Evolutionary conservation across 768 basidiomycete species (phyloP), one percentile per base, ranked within the genome.

Genomic region (Suillus cothurnatus): DNA sequence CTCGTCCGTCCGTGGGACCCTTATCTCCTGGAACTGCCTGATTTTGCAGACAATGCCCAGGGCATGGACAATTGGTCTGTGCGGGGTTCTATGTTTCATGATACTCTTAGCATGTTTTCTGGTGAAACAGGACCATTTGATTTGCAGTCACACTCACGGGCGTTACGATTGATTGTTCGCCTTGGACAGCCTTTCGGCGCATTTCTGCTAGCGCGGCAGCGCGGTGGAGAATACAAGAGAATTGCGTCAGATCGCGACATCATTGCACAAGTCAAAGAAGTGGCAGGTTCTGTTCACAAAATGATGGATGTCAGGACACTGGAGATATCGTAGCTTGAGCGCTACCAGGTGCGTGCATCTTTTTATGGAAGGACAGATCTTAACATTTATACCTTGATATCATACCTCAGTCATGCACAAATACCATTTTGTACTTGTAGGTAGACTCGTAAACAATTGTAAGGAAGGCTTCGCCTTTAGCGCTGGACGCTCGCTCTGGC

Each of bases 131-230:
- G 6, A 8, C 26, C 50, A 15, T 17, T 52, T 28, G 26, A 11
- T 28, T 17, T 5, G 26, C 26, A 52, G 28, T 52, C 34, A 19
- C 34, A 34, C n/a, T 31, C 56, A 8, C 63, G 36, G 38, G 63
- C 59, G 9, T 58, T 47, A 8, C 50, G 63, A 23, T 21, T 64
- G 55, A 59, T 61, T 14, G 63, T 47, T 55, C 59, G 23, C 23
- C 63, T 64, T 47, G 39, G 45, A 64, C 56, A 49, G 7, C 56
- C 52, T 59, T 59, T 59, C 14, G 5, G 14, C 28, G 56, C 41
- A 3, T 41, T 64, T 59, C 17, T 64, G 63, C 38, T 64, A 19
- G 63, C 43, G n/a, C 55, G 45, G 17, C 53, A 60, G 14, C 26
- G 19, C 7, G 43, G 56, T 36, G 57, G 38, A 12, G 52, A 31